A percentile compares a stretch with the other conserved stretches of the same genome.
phyloP scores from a whole-genome alignment of 495 filamentous ascomycete genomes.

The Xylaria cubensis region DNA sequence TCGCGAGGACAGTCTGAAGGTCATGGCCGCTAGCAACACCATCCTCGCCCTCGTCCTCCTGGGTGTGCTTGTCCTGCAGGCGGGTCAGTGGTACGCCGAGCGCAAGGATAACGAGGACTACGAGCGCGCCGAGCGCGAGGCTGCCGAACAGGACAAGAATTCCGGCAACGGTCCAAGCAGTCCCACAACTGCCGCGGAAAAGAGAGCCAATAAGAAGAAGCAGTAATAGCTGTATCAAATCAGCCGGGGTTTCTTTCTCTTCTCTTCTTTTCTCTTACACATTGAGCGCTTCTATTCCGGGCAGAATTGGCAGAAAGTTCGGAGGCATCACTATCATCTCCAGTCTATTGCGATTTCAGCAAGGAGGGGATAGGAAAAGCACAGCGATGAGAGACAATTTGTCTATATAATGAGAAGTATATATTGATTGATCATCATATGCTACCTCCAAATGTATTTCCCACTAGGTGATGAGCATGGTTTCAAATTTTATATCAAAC shows the following conservation, averaged over 20 bases:
- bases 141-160: slow-evolving; percentile 54
- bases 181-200: slow-evolving; percentile 36
- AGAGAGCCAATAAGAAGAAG: slow-evolving; percentile 49
- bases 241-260: background rate
- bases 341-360: background rate
- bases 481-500: background rate
- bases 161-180: slow-evolving; percentile 30
- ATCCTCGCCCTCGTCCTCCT: slow-evolving; percentile 91
- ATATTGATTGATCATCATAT: slow-evolving; percentile 10
- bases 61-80: slow-evolving; percentile 91
- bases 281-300: background rate
- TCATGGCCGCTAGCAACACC: slow-evolving; percentile 93
- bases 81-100: slow-evolving; percentile 98
- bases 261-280: background rate
- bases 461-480: background rate
- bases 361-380: background rate
- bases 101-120: slow-evolving; percentile 85
- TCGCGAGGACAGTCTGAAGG: slow-evolving; percentile 85
- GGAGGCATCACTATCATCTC: slow-evolving; percentile 2
- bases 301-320: background rate
- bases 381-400: background rate
- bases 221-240: slow-evolving; percentile 19
- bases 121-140: slow-evolving; percentile 64
- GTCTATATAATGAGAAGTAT: background rate
- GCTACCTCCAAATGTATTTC: background rate